Conservation (phyloP, 148 eudicot genomes). For the Selenicereus undatus region DNA sequence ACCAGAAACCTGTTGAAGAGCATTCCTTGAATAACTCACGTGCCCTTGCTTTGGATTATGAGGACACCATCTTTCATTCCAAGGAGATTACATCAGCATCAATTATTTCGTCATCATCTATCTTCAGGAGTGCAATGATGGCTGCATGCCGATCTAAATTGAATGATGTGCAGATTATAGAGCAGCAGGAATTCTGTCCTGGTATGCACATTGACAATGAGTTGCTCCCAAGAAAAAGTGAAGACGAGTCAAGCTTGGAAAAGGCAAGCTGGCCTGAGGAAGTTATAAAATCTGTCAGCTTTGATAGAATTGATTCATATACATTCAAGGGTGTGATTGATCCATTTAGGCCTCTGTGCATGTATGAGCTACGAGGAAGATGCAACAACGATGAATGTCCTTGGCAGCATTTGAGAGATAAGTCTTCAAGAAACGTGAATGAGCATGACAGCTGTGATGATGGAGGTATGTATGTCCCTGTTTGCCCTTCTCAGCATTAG, state of each 20-base stretch:
- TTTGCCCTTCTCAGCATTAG: not conserved
- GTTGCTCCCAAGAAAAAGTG: constrained; percentile 13
- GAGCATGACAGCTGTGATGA: constrained; percentile 22
- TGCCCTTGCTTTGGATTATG: constrained; percentile 25
- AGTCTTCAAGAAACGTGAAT: constrained; percentile 23
- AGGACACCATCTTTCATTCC: constrained; percentile 21
- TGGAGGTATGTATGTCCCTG: constrained; percentile 29
- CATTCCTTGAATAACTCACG: constrained; percentile 30
- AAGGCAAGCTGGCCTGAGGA: constrained; percentile 20
- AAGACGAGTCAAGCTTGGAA: constrained; percentile 18
- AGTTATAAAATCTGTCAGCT: constrained; percentile 22
- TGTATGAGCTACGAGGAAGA: constrained; percentile 73
- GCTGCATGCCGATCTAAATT: constrained; percentile 17
- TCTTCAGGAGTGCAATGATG: constrained; percentile 46
- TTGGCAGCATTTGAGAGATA: constrained; percentile 60
- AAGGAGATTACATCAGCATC: constrained; percentile 24
- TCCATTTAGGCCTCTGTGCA: constrained; percentile 71
- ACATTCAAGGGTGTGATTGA: constrained; percentile 41
- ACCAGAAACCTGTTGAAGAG: constrained; percentile 30
- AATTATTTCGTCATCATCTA: constrained; percentile 21
- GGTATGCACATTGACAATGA: constrained; percentile 19
- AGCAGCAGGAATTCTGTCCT: constrained; percentile 10
- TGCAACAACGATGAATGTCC: constrained; percentile 75
- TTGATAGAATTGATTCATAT: constrained; percentile 41
- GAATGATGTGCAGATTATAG: constrained; percentile 16